Evolutionary conservation across 306 rosid species (phyloP).

Genomic region (Lathyrus aphaca): DNA sequence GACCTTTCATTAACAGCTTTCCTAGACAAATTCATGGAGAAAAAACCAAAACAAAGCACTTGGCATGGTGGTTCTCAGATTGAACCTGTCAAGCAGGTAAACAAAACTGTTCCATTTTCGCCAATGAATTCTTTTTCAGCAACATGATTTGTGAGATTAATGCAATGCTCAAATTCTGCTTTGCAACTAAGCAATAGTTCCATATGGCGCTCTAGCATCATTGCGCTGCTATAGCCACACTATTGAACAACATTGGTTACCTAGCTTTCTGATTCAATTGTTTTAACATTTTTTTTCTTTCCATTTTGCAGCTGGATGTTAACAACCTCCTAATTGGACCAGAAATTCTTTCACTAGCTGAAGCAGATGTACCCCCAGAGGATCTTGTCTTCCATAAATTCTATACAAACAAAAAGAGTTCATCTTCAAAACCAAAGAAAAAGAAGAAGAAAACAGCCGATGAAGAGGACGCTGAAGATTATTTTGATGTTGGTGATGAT

Average conservation of each 20-base stretch:
- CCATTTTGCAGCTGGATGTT: constrained; percentile 70
- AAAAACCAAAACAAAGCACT: constrained; percentile 75
- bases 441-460: constrained; percentile 68
- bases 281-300: too few relatives aligned
- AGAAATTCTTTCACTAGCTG: constrained; percentile 79
- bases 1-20: constrained; percentile 85
- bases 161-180: background rate
- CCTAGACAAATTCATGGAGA: constrained; percentile 97
- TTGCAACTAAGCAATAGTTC: background rate
- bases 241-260: background rate
- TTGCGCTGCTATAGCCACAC: background rate
- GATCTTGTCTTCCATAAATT: constrained; percentile 96
- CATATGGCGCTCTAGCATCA: background rate
- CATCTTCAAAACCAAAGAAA: constrained; percentile 72
- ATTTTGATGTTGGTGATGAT: constrained; percentile 58
- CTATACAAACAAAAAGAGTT: constrained; percentile 72
- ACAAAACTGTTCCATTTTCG: background rate
- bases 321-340: constrained; percentile 71
- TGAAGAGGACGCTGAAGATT: constrained; percentile 71
- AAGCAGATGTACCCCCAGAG: constrained; percentile 88
- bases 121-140: constrained; percentile 4
- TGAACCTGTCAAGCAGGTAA: constrained; percentile 93
- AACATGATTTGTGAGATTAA: constrained; percentile 19
- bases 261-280: constrained; percentile 10
- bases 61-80: constrained; percentile 99